phyloP scores from a whole-genome alignment of 2,329 filamentous ascomycete species.

The Ilyonectria robusta region DNA sequence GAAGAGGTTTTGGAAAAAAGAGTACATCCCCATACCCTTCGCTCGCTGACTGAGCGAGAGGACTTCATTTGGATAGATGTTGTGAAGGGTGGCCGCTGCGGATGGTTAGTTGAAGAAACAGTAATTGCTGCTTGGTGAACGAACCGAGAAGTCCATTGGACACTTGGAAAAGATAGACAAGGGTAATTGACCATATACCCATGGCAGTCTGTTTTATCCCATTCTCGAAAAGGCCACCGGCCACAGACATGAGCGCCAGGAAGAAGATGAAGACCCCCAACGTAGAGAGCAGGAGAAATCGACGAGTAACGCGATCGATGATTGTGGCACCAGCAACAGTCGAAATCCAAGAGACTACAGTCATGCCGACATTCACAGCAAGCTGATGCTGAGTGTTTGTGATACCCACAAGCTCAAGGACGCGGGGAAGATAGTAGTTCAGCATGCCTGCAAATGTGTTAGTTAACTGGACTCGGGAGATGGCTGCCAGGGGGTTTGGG shows the following conservation, averaged over 20 bases:
- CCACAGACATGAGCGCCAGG: background rate
- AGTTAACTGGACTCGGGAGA: background rate
- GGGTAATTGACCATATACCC: background rate
- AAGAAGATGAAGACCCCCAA: background rate
- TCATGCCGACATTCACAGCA: background rate
- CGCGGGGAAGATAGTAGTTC: background rate
- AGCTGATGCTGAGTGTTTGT: background rate
- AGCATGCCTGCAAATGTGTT: background rate
- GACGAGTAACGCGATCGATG: background rate
- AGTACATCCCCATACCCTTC: background rate
- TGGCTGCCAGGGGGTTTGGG: background rate
- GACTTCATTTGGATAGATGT: background rate
- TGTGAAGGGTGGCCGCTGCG: background rate
- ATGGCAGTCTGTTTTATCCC: background rate
- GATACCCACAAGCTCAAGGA: background rate
- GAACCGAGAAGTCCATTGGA: background rate
- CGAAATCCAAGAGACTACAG: background rate
- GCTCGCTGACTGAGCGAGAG: background rate
- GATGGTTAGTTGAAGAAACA: background rate
- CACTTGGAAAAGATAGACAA: background rate
- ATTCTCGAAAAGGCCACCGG: background rate
- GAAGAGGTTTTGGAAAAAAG: background rate
- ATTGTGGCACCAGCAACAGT: background rate
- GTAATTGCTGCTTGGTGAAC: background rate
- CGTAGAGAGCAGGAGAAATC: background rate